A percentile compares a stretch with the other conserved stretches of the same genome.
Conservation (phyloP, 2,329 filamentous ascomycete genomes). For the Neofusicoccum laricinum region DNA sequence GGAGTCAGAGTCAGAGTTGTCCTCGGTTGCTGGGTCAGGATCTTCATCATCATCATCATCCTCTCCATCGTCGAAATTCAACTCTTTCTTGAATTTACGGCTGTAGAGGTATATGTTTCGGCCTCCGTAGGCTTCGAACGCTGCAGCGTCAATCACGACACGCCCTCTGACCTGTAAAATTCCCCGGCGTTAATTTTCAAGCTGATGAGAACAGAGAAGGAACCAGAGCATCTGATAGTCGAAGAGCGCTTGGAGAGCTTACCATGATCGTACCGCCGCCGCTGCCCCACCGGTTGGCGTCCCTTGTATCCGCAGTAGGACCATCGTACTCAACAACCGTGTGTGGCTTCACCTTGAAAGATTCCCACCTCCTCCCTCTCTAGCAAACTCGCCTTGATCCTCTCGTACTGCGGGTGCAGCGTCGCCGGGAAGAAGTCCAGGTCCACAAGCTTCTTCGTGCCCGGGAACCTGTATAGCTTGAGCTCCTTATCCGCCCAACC, state of each 20-base stretch:
- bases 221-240: no score
- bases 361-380: background rate
- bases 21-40: background rate
- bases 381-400: background rate
- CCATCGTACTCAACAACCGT: background rate
- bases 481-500: background rate
- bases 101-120: background rate
- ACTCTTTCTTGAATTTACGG: background rate
- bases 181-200: conserved; percentile 24
- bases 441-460: background rate
- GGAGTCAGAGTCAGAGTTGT: background rate
- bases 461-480: background rate
- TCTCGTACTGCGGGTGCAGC: background rate
- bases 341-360: background rate
- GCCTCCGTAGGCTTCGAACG: background rate
- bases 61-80: background rate
- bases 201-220: conserved; percentile 18
- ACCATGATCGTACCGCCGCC: background rate
- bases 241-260: background rate
- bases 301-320: background rate
- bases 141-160: conserved; percentile 49
- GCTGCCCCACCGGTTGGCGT: background rate
- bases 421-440: background rate
- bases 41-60: background rate
- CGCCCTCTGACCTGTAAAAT: conserved; percentile 47